Base-by-base conservation (phyloP, 495 filamentous ascomycete species). In the Annulohypoxylon moriforme region DNA sequence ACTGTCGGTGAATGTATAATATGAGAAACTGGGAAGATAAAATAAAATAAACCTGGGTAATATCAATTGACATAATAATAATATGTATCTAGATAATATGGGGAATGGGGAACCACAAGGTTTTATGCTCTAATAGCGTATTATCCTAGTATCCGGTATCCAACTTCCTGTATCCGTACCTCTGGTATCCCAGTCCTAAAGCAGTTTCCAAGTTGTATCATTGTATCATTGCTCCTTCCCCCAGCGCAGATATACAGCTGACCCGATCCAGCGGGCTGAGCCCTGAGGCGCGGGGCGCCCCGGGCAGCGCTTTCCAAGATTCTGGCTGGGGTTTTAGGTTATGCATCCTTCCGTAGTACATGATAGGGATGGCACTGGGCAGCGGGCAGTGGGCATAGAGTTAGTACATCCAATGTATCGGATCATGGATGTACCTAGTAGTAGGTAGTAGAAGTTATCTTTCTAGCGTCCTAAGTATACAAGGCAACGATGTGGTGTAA, bases 241-340 rank as follows among this genome's bases (percentile, higher is more conserved):
- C 49, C 50, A 4, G 11, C n/a, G 29, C 20, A 40, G 11, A n/a
- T 4, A 6, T 40, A 46, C 24, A 38, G 50, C 57, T 66, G 62
- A 62, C 50, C 66, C 71, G 38, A 61, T 63, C 50, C 31, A 53
- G 71, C 61, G 66, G 66, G 71, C 57, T 64, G 64, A 60, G 29
- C 33, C 33, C 33, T 52, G 22, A 62, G 50, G 62, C 60, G 66
- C 71, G 70, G 60, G 65, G 70, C 66, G 71, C 66, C 57, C 71
- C 71, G 66, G 47, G 60, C 64, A 29, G 60, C 16, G 58, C 33
- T 34, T 60, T 44, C 40, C 40, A 18, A 44, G 40, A 20, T 44
- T 16, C 31, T 61, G 31, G 53, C 71, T 73, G 66, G 71, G 70
- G 71, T 62, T 69, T 73, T 69, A 69, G 60, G 60, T 38, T 66